phyloP scores from a whole-genome alignment of 2,329 filamentous ascomycete species.

The Colletotrichum filicis region DNA sequence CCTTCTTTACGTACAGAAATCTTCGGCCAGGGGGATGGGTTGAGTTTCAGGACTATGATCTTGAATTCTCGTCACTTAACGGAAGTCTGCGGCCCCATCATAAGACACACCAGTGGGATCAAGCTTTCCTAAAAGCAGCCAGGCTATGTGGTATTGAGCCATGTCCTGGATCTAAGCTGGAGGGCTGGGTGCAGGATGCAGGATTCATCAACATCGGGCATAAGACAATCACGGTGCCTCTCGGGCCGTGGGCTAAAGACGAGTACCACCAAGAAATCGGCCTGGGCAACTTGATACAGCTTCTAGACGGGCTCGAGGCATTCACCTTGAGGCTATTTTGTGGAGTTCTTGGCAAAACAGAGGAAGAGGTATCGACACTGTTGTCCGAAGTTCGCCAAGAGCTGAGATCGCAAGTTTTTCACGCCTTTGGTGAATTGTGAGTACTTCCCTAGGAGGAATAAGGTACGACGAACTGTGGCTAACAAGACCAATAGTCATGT shows the following conservation, averaged over 20 bases:
- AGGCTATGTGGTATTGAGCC: conserved; percentile 37
- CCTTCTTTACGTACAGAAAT: neutral
- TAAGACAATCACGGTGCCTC: conserved; percentile 43
- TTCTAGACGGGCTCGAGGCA: conserved; percentile 38
- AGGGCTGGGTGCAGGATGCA: conserved; percentile 43
- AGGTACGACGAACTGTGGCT: no score
- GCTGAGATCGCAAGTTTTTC: conserved; percentile 40
- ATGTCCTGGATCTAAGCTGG: conserved; percentile 38
- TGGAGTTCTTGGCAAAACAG: conserved; percentile 41
- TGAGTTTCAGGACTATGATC: conserved; percentile 40
- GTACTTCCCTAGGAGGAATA: no score
- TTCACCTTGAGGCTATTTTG: conserved; percentile 45
- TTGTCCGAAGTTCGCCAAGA: conserved; percentile 43
- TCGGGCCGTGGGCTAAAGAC: conserved; percentile 50
- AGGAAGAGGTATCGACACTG: conserved; percentile 41
- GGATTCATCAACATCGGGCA: conserved; percentile 50
- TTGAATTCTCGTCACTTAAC: conserved; percentile 41
- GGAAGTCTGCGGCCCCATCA: conserved; percentile 37
- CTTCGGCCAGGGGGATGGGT: conserved; percentile 44
- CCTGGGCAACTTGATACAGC: conserved; percentile 26
- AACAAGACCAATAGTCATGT: no score
- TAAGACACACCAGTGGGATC: conserved; percentile 36
- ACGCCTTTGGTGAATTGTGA: conserved; percentile 31
- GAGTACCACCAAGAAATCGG: conserved; percentile 44
- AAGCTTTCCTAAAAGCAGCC: conserved; percentile 8